Percentiles rank a stretch among this genome's conserved stretches.
Evolutionary conservation across 1,284 basidiomycete genomes (phyloP).

Genomic region (Bothia castanella): DNA sequence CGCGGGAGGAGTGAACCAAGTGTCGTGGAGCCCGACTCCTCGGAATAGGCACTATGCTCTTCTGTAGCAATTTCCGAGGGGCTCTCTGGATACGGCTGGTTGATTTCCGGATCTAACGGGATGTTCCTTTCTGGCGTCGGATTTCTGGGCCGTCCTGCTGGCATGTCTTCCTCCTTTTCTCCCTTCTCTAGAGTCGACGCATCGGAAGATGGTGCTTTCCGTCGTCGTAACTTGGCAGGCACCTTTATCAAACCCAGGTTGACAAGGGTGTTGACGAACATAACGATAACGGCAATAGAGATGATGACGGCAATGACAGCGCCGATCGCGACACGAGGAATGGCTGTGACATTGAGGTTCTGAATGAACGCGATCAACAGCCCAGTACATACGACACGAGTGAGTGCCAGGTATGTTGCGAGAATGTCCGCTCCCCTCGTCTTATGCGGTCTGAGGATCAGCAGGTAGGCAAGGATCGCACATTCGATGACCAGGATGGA

Average conservation of each 20-base stretch:
- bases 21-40: constrained; percentile 38
- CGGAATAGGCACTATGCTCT: constrained; percentile 30
- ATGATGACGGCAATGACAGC: constrained; percentile 59
- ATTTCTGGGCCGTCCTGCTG: constrained; percentile 42
- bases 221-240: constrained; percentile 17
- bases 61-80: constrained; percentile 34
- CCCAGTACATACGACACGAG: constrained; percentile 60
- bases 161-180: constrained; percentile 16
- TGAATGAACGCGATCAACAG: constrained; percentile 68
- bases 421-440: constrained; percentile 60
- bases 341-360: constrained; percentile 55
- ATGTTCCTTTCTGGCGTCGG: constrained; percentile 51
- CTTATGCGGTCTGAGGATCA: constrained; percentile 54
- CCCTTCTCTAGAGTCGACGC: constrained; percentile 32
- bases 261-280: constrained; percentile 56
- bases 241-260: constrained; percentile 39
- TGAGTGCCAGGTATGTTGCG: constrained; percentile 57
- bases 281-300: constrained; percentile 54
- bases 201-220: constrained; percentile 10
- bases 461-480: constrained; percentile 50
- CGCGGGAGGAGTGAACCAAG: constrained; percentile 43
- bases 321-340: constrained; percentile 73
- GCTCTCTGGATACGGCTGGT: constrained; percentile 41
- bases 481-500: constrained; percentile 68
- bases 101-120: constrained; percentile 40